Percentiles rank a stretch among this genome's conserved stretches.
These are phyloP conservation scores for Macrophomina pseudophaseolina DNA, from an alignment of 2,329 filamentous ascomycete species.

Conservation along the genomic window DNA sequence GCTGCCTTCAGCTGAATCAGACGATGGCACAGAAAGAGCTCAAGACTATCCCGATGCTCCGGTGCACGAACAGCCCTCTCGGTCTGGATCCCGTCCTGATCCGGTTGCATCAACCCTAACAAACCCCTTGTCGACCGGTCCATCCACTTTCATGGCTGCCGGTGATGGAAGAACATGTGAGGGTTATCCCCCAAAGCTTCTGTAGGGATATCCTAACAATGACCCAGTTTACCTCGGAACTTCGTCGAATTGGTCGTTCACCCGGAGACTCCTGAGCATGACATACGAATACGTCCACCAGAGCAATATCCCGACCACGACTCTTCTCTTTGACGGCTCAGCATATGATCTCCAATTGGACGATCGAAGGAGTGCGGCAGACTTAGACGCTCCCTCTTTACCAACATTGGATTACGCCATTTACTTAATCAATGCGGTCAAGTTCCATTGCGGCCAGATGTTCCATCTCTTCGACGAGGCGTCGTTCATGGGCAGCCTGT, in stretches of 20 bases:
- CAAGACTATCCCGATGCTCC: conserved; percentile 21
- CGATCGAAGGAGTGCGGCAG: conserved; percentile 41
- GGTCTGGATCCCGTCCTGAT: neutral
- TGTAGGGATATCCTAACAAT: neutral
- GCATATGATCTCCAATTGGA: conserved; percentile 61
- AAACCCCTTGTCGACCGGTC: conserved; percentile 35
- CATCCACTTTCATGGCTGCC: conserved; percentile 37
- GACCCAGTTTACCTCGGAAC: conserved; percentile 57
- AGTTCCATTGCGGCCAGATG: conserved; percentile 61
- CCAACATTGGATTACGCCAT: conserved; percentile 59
- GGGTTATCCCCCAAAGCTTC: neutral
- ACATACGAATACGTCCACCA: conserved; percentile 55
- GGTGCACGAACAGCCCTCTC: neutral
- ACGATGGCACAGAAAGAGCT: conserved; percentile 21
- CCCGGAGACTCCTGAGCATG: conserved; percentile 55
- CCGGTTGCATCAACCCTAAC: conserved; percentile 33
- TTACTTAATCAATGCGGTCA: conserved; percentile 61
- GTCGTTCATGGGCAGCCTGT: conserved; percentile 54
- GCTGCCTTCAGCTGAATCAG: neutral
- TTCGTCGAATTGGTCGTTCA: conserved; percentile 64
- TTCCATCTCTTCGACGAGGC: conserved; percentile 62
- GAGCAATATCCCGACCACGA: conserved; percentile 49
- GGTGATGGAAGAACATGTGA: conserved; percentile 28
- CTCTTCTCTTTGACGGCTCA: conserved; percentile 57
- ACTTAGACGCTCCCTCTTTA: conserved; percentile 45